These are phyloP conservation scores for Pelargonium myrrhifolium DNA, from an alignment of 441 rosid species.

Conservation along the genomic window DNA sequence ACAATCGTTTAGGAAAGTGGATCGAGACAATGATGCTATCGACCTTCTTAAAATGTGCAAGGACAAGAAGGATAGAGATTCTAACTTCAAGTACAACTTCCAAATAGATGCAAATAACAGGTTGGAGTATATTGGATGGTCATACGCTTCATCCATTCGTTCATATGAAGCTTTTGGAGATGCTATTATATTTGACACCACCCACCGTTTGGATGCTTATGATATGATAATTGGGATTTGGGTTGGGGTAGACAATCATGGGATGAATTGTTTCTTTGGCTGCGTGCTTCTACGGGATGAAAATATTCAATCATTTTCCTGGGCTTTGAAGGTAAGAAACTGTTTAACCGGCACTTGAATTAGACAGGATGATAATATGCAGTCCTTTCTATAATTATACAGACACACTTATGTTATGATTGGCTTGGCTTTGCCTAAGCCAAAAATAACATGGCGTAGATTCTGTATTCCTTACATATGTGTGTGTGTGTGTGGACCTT, in stretches of 20 bases:
- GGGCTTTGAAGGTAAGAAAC: slow-evolving; percentile 52
- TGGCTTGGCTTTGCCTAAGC: too few relatives aligned
- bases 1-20: slow-evolving; percentile 48
- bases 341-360: neutral
- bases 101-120: slow-evolving; percentile 44
- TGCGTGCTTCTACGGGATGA: slow-evolving; percentile 51
- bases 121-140: slow-evolving; percentile 54
- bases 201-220: slow-evolving; percentile 46
- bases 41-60: slow-evolving; percentile 57
- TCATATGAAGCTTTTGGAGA: slow-evolving; percentile 50
- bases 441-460: too few relatives aligned
- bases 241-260: slow-evolving; percentile 60
- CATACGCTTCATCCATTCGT: slow-evolving; percentile 42
- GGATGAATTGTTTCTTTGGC: slow-evolving; percentile 42
- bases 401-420: neutral
- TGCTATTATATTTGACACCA: slow-evolving; percentile 51
- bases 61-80: slow-evolving; percentile 46
- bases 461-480: too few relatives aligned
- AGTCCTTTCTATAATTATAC: neutral
- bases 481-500: neutral
- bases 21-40: slow-evolving; percentile 42
- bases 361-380: neutral
- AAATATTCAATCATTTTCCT: slow-evolving; percentile 48
- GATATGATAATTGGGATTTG: slow-evolving; percentile 56
- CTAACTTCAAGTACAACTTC: slow-evolving; percentile 46